These are phyloP conservation scores for Panicum virgatum DNA, from an alignment of 202 grass and related monocot species.

Conservation along the genomic window DNA sequence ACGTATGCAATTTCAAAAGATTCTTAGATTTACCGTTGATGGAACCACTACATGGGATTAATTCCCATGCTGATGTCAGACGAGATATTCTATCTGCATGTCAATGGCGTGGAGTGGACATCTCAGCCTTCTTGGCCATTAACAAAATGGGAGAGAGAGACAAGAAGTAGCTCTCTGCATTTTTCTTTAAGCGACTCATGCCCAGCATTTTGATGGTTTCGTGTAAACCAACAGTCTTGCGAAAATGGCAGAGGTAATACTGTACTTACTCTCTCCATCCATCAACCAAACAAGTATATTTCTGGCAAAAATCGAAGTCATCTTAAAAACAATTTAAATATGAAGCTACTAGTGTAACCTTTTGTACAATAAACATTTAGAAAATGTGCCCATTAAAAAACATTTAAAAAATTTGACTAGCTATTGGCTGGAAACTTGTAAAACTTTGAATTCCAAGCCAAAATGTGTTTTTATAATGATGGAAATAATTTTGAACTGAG, in stretches of 20 bases:
- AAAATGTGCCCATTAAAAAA: too few species aligned
- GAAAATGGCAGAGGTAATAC: not conserved
- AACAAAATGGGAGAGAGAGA: not conserved
- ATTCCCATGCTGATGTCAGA: not conserved
- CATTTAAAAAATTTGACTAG: too few species aligned
- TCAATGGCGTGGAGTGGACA: constrained; percentile 8
- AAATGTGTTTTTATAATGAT: too few species aligned
- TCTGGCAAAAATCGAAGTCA: not conserved
- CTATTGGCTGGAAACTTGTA: too few species aligned
- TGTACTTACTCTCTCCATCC: not conserved
- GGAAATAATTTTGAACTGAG: too few species aligned
- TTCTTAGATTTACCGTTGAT: not conserved
- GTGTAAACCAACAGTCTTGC: not conserved
- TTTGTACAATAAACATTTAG: too few species aligned
- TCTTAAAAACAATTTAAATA: not conserved
- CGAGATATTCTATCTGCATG: not conserved
- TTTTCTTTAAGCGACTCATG: not conserved
- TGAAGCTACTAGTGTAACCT: too few species aligned
- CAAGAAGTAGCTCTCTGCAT: not conserved
- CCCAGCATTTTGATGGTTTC: not conserved
- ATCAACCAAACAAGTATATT: not conserved
- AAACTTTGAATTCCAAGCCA: too few species aligned
- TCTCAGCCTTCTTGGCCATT: not conserved
- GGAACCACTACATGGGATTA: not conserved
- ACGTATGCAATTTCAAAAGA: not conserved